phyloP scores from a whole-genome alignment of 2,329 filamentous ascomycete species.

The Stagonosporopsis vannaccii region DNA sequence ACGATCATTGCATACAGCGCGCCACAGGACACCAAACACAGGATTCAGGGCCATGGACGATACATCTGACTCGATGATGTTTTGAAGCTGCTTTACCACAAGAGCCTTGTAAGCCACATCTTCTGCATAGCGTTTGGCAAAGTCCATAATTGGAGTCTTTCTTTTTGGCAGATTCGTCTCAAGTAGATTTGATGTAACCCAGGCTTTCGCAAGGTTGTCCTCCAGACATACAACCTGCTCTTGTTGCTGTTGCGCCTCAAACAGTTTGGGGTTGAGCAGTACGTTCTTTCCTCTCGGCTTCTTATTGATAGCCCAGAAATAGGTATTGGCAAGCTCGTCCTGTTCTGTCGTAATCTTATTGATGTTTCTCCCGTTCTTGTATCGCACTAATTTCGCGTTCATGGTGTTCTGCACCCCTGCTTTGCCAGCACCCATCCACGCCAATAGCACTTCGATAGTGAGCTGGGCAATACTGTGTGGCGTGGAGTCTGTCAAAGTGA shows the following conservation, averaged over 20 bases:
- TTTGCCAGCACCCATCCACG: conserved; percentile 54
- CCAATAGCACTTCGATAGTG: conserved; percentile 53
- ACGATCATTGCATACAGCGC: conserved; percentile 58
- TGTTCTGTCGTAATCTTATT: conserved; percentile 28
- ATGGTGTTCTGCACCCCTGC: conserved; percentile 18
- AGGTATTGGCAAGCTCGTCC: conserved; percentile 21
- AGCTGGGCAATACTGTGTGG: conserved; percentile 50
- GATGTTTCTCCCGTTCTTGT: conserved; percentile 25
- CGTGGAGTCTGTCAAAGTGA: conserved; percentile 38
- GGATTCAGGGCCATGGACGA: conserved; percentile 57
- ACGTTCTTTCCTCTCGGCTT: not conserved
- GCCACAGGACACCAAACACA: conserved; percentile 60
- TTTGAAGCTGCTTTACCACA: conserved; percentile 51
- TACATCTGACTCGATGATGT: conserved; percentile 56
- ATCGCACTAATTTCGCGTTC: conserved; percentile 28
- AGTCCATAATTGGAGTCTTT: conserved; percentile 32
- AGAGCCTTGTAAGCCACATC: conserved; percentile 51
- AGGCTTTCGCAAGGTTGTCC: conserved; percentile 23
- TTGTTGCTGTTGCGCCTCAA: conserved; percentile 1
- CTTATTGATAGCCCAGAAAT: conserved; percentile 25
- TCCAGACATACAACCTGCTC: conserved; percentile 7
- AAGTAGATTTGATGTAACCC: conserved; percentile 25
- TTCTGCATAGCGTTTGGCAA: conserved; percentile 49
- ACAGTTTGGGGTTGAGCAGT: not conserved
- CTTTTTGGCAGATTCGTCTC: conserved; percentile 48